phyloP scores from a whole-genome alignment of 768 basidiomycete genomes.

The Termitomyces sp. region DNA sequence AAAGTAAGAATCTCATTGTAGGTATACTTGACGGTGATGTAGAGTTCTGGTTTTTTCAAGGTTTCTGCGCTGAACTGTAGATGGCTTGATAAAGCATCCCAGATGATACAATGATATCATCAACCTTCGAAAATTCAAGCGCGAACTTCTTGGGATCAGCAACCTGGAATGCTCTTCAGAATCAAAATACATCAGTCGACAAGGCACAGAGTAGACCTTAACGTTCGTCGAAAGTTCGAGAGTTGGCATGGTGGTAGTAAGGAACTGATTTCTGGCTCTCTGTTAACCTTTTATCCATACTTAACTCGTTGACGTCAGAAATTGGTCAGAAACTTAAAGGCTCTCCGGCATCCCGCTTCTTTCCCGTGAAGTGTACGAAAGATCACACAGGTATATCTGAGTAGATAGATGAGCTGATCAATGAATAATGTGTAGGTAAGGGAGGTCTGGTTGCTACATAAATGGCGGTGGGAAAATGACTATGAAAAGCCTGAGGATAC shows the following conservation, averaged over 20 bases:
- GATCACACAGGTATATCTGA: background rate
- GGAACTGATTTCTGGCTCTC: background rate
- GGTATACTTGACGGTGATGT: constrained; percentile 49
- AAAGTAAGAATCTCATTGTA: constrained; percentile 61
- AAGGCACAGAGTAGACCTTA: constrained; percentile 21
- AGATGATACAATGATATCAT: background rate
- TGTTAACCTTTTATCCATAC: background rate
- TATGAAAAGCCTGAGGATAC: background rate
- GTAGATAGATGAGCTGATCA: background rate
- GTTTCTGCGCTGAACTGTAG: constrained; percentile 46
- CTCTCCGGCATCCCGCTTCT: background rate
- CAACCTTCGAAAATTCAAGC: constrained; percentile 55
- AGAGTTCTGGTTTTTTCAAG: constrained; percentile 48
- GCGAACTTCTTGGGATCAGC: constrained; percentile 35
- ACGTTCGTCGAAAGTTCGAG: constrained; percentile 41
- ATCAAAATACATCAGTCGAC: background rate
- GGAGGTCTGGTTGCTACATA: background rate
- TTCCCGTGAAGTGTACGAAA: background rate
- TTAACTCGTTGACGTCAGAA: background rate
- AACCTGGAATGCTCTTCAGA: constrained; percentile 18
- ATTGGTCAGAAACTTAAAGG: background rate
- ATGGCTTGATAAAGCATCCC: background rate
- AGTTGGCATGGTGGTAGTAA: constrained; percentile 29
- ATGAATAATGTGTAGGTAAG: background rate
- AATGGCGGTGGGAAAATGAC: background rate